These are phyloP conservation scores for Eutypella sp. DNA, from an alignment of 2,329 filamentous ascomycete species.

Conservation along the genomic window DNA sequence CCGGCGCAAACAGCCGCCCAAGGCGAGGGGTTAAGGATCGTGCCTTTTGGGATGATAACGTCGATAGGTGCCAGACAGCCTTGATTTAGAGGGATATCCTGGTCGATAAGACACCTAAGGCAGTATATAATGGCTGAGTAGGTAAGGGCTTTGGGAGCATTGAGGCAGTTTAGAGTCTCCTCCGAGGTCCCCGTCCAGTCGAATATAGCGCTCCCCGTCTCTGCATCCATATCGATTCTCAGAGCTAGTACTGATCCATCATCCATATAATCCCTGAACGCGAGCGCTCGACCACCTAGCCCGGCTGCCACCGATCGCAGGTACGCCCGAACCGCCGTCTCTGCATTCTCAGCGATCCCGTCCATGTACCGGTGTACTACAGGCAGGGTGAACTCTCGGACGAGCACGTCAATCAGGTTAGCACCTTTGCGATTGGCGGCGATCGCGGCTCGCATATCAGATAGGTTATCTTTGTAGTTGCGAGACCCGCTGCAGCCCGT, in stretches of 20 bases:
- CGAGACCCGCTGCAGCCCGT: constrained; percentile 31
- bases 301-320: constrained; percentile 33
- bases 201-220: constrained; percentile 68
- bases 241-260: constrained; percentile 36
- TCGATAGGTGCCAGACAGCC: constrained; percentile 50
- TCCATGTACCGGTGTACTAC: constrained; percentile 33
- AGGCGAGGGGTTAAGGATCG: constrained; percentile 28
- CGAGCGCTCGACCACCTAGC: constrained; percentile 39
- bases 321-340: constrained; percentile 27
- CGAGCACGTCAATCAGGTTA: constrained; percentile 23
- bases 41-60: constrained; percentile 20
- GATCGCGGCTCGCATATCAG: constrained; percentile 38
- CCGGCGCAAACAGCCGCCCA: constrained; percentile 18
- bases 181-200: constrained; percentile 46
- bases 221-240: too few relatives aligned
- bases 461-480: constrained; percentile 35
- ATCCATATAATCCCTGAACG: constrained; percentile 70
- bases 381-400: constrained; percentile 25
- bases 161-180: constrained; percentile 32
- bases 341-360: constrained; percentile 35
- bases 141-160: constrained; percentile 26
- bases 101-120: constrained; percentile 59
- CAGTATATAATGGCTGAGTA: constrained; percentile 27
- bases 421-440: constrained; percentile 37
- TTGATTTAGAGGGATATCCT: constrained; percentile 72